phyloP scores from a whole-genome alignment of 305 asterid species.

The Lippia alba region DNA sequence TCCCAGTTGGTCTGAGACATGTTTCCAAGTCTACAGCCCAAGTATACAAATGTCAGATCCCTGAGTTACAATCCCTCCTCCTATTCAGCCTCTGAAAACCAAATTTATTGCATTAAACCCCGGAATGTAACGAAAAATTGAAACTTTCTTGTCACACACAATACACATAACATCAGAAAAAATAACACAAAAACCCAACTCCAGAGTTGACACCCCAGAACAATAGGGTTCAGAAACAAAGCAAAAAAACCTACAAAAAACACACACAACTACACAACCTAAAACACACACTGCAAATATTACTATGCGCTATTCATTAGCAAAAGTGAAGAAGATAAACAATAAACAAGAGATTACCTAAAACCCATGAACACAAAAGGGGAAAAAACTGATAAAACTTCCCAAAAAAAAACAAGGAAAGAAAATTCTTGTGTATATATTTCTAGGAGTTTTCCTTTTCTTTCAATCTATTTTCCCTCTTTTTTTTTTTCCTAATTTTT shows the following conservation, averaged over 20 bases:
- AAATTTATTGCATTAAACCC: slow-evolving; percentile 37
- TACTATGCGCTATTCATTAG: not conserved
- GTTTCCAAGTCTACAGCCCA: slow-evolving; percentile 34
- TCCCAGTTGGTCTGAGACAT: slow-evolving; percentile 99
- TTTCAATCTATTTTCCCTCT: not conserved
- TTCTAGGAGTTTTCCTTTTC: slow-evolving; percentile 13
- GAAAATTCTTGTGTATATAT: slow-evolving; percentile 7
- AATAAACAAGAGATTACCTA: slow-evolving; percentile 36
- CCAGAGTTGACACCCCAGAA: slow-evolving; percentile 13
- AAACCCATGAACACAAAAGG: slow-evolving; percentile 30
- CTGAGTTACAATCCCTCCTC: slow-evolving; percentile 23
- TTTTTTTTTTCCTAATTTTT: not conserved
- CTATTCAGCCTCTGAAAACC: slow-evolving; percentile 35
- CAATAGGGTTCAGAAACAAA: slow-evolving; percentile 23
- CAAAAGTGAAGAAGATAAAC: slow-evolving; percentile 13
- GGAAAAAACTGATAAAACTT: too few relatives aligned
- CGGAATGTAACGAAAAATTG: slow-evolving; percentile 3
- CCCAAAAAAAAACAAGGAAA: not conserved
- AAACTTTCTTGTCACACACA: not conserved
- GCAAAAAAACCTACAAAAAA: slow-evolving; percentile 24
- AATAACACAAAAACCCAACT: slow-evolving; percentile 28
- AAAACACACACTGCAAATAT: slow-evolving; percentile 6
- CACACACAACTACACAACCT: not conserved
- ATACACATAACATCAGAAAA: slow-evolving; percentile 7
- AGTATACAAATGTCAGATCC: slow-evolving; percentile 45